These are phyloP conservation scores for Aspergillus bridgeri DNA, from an alignment of 495 filamentous ascomycete genomes.

Conservation along the genomic window DNA sequence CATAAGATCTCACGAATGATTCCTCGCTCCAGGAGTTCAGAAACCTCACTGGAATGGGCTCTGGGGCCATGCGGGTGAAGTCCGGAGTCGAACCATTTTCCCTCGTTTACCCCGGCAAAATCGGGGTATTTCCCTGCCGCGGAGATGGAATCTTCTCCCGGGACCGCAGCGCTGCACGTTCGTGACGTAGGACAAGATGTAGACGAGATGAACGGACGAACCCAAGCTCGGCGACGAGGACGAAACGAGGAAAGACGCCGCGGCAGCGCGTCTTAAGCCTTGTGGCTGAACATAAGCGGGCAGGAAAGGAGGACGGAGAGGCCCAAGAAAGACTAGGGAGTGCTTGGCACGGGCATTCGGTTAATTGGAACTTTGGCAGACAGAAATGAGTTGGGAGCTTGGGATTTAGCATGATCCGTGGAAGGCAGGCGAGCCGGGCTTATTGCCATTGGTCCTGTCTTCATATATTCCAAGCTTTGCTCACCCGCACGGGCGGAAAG, in stretches of 20 bases:
- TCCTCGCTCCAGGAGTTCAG: too few relatives aligned
- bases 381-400: background rate
- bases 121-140: background rate
- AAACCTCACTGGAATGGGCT: background rate
- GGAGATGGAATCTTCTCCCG: background rate
- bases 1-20: background rate
- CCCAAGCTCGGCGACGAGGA: background rate
- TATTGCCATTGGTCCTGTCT: too few relatives aligned
- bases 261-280: background rate
- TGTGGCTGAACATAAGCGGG: background rate
- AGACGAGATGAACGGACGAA: background rate
- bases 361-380: background rate
- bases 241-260: background rate
- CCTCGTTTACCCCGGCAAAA: background rate
- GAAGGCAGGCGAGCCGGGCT: background rate
- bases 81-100: background rate
- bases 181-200: background rate
- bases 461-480: too few relatives aligned
- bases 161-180: background rate
- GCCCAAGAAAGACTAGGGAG: background rate
- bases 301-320: background rate
- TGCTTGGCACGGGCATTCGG: background rate
- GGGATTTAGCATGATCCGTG: too few relatives aligned
- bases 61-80: background rate
- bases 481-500: too few relatives aligned